Evolutionary conservation across 768 basidiomycete genomes (phyloP).

Genomic region (Boletus sensibilis): DNA sequence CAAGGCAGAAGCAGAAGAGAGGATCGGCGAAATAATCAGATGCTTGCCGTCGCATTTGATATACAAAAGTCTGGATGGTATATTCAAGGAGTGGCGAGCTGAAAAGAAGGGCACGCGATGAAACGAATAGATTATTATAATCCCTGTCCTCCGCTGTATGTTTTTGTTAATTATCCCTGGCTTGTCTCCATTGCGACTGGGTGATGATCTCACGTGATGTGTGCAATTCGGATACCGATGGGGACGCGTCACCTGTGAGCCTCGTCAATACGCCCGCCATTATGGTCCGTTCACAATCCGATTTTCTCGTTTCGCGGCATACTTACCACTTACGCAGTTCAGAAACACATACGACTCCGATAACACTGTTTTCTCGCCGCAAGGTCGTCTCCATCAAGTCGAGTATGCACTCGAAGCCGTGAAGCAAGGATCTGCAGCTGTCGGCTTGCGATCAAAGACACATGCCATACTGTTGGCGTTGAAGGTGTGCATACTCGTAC

Average conservation of each 20-base stretch:
- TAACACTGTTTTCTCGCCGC: constrained; percentile 96
- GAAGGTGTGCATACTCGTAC: constrained; percentile 56
- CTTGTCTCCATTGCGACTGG: neutral
- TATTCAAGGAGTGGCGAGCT: constrained; percentile 90
- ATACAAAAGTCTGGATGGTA: constrained; percentile 89
- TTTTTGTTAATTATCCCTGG: constrained; percentile 9
- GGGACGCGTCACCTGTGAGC: constrained; percentile 35
- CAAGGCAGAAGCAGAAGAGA: constrained; percentile 68
- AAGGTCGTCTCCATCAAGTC: constrained; percentile 95
- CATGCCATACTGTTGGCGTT: constrained; percentile 90
- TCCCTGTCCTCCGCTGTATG: neutral
- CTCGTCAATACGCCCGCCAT: constrained; percentile 17
- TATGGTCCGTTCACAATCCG: constrained; percentile 29
- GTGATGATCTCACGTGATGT: constrained; percentile 24
- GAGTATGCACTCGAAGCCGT: constrained; percentile 99
- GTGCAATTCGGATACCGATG: constrained; percentile 13
- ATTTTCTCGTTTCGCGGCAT: neutral
- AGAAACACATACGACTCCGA: constrained; percentile 98
- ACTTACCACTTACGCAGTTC: constrained; percentile 50
- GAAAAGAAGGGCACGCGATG: constrained; percentile 72
- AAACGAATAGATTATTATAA: constrained; percentile 12
- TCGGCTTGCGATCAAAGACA: constrained; percentile 92
- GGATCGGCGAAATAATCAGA: constrained; percentile 86
- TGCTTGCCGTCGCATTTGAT: constrained; percentile 84
- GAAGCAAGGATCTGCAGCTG: constrained; percentile 99